Conservation (phyloP, 495 filamentous ascomycete species). For the Penicillium chermesinum region DNA sequence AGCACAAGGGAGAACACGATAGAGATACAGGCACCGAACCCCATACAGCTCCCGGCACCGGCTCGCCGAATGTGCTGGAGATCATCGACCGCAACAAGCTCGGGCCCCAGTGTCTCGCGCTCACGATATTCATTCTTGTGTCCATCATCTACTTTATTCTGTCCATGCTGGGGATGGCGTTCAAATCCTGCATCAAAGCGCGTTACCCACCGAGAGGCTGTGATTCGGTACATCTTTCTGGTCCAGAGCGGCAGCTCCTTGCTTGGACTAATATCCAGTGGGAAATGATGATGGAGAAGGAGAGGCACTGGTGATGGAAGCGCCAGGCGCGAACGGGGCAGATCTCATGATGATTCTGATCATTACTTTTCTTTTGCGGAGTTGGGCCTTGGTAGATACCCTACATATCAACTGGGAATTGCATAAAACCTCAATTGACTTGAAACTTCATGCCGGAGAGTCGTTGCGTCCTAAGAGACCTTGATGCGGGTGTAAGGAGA, state of each 20-base stretch:
- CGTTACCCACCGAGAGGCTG: slow-evolving; percentile 16
- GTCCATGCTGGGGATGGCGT: slow-evolving; percentile 13
- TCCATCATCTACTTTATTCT: slow-evolving; percentile 20
- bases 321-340: background rate
- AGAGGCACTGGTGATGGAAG: slow-evolving; percentile 13
- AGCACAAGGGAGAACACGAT: background rate
- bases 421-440: too few relatives aligned
- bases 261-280: slow-evolving; percentile 12
- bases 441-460: too few relatives aligned
- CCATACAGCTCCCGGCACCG: background rate
- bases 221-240: slow-evolving; percentile 12
- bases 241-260: slow-evolving; percentile 17
- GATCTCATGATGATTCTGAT: background rate
- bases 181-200: slow-evolving; percentile 10
- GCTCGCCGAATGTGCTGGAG: slow-evolving; percentile 14
- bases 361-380: background rate
- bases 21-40: background rate
- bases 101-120: slow-evolving; percentile 18
- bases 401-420: too few relatives aligned
- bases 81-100: slow-evolving; percentile 12
- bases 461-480: too few relatives aligned
- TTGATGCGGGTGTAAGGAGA: too few relatives aligned
- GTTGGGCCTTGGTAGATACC: too few relatives aligned
- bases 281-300: slow-evolving; percentile 7
- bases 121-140: slow-evolving; percentile 19